Conservation (phyloP, 306 rosid species). For the Ceratonia siliqua region DNA sequence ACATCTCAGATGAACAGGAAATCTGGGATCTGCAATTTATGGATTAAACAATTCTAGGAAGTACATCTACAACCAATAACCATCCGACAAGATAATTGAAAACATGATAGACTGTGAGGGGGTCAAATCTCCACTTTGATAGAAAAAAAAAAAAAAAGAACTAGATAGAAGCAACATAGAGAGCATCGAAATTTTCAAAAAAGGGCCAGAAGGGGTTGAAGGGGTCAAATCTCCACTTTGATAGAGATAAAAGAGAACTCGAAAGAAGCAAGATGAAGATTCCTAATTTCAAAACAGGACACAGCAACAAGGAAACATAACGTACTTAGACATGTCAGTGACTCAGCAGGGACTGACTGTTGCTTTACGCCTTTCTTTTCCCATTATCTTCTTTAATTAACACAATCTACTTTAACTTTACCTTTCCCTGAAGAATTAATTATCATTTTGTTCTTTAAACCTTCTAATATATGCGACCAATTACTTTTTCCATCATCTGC, state of each 20-base stretch:
- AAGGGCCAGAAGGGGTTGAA: neutral
- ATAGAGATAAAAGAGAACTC: slow-evolving; percentile 26
- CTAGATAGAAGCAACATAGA: too few relatives aligned
- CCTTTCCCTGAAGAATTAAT: slow-evolving; percentile 37
- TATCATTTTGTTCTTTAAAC: slow-evolving; percentile 8
- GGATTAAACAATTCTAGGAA: neutral
- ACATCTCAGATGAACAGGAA: slow-evolving; percentile 23
- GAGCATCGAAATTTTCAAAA: too few relatives aligned
- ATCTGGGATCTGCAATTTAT: slow-evolving; percentile 16
- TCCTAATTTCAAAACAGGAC: slow-evolving; percentile 35
- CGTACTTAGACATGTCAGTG: slow-evolving; percentile 36
- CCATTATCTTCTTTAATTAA: slow-evolving; percentile 20
- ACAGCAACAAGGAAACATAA: slow-evolving; percentile 40
- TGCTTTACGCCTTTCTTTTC: slow-evolving; percentile 40
- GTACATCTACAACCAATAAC: slow-evolving; percentile 28
- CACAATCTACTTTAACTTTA: slow-evolving; percentile 37
- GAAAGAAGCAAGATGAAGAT: slow-evolving; percentile 36
- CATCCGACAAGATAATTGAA: slow-evolving; percentile 29
- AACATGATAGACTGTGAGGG: neutral
- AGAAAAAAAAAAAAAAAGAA: too few relatives aligned
- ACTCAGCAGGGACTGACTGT: slow-evolving; percentile 29
- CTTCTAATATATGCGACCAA: slow-evolving; percentile 16
- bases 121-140: slow-evolving; percentile 40
- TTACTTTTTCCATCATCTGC: slow-evolving; percentile 19
- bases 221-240: slow-evolving; percentile 43